Evolutionary conservation across 371 early-diverging fungal genomes (phyloP), one percentile per base, ranked within the genome.

Genomic region (Mucor circinelloides): DNA sequence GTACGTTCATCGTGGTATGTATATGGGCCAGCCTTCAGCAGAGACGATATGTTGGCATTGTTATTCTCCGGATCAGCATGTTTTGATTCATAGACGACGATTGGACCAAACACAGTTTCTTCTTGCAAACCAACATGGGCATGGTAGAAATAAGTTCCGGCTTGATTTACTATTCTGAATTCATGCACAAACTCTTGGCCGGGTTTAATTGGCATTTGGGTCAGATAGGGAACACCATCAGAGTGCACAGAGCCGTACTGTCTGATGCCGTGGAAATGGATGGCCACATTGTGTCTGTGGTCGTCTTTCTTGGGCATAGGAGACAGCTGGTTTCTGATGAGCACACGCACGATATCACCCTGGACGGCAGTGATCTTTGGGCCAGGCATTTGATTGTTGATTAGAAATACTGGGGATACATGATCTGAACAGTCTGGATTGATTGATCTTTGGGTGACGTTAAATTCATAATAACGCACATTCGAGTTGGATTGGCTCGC

Each of bases 151-250:
- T 69, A 87, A n/a, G 87, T 89, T 12, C 89, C 89, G 6, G 76
- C 68, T 60, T 82, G 80, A 21, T 75, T 70, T 17, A 71, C 57
- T 6, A 77, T 72, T 12, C 59, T 60, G 59, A 87, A 87, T 9
- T 86, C 76, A 69, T 88, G 83, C 10, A 81, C 69, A 50, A 76
- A 87, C 19, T 79, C 73, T 55, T 77, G 62, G 8, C 86, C 84
- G 1, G 87, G 81, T 1, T 76, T 78, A 44, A 90, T 87, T 2
- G 89, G 85, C 34, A 81, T 71, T 58, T 89, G 87, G 36, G 88
- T 88, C 55, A 85, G 57, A 40, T 77, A 83, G 1, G 90, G 88
- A 0, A 87, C 89, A 6, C 93, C 93, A 54, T 84, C 84, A 2
- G 82, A 66, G 31, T 70, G 48, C 13, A 42, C 27, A n/a, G 79